Conservation (phyloP, 1,284 basidiomycete species). For the Kwoniella shivajii region DNA sequence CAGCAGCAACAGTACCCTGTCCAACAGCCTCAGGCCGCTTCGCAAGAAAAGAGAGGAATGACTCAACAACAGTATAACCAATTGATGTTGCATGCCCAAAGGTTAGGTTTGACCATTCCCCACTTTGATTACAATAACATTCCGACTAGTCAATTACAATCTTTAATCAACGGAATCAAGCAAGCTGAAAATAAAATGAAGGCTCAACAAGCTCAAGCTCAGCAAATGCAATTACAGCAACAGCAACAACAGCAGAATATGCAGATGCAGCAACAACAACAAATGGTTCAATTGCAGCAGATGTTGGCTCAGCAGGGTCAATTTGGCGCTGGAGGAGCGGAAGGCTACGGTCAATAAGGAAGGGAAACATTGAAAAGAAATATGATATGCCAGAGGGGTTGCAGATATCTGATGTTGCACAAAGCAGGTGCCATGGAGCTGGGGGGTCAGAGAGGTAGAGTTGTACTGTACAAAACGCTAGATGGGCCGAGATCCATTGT, state of each 20-base stretch:
- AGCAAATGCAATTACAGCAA: slow-evolving; percentile 10
- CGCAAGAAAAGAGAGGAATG: slow-evolving; percentile 12
- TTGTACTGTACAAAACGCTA: too few species aligned
- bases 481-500: too few species aligned
- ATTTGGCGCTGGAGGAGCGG: neutral
- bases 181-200: slow-evolving; percentile 12
- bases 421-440: too few species aligned
- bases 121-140: slow-evolving; percentile 17
- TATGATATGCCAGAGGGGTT: too few species aligned
- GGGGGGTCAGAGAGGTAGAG: too few species aligned
- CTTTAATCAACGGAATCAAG: slow-evolving; percentile 11
- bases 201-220: slow-evolving; percentile 12
- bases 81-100: slow-evolving; percentile 16
- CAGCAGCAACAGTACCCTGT: slow-evolving; percentile 12
- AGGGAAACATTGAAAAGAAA: too few species aligned
- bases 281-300: slow-evolving; percentile 20
- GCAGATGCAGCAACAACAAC: slow-evolving; percentile 14
- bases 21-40: slow-evolving; percentile 11
- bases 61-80: slow-evolving; percentile 14
- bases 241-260: slow-evolving; percentile 13
- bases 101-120: slow-evolving; percentile 12
- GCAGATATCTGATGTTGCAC: too few species aligned
- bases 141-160: slow-evolving; percentile 8
- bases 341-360: too few species aligned
- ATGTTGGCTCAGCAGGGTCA: slow-evolving; percentile 18